These are phyloP conservation scores for Myrica gale DNA, from an alignment of 306 rosid species.

Conservation along the genomic window DNA sequence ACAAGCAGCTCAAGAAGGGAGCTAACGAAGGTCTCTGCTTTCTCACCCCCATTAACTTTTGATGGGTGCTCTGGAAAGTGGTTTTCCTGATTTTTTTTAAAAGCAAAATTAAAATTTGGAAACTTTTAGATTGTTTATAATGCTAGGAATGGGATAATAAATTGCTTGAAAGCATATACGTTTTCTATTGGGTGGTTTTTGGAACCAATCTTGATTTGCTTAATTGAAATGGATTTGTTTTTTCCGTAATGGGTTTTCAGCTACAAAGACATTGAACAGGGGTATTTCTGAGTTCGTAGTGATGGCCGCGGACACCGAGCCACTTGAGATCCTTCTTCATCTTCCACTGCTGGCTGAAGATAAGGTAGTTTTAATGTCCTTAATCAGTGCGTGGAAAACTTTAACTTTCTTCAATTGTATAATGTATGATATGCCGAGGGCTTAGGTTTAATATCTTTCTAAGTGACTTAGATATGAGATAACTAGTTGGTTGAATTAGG, in stretches of 20 bases:
- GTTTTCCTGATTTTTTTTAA: background rate
- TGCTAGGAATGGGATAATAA: background rate
- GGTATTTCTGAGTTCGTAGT: conserved; percentile 88
- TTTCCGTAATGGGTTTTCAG: conserved; percentile 33
- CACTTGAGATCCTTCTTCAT: conserved; percentile 88
- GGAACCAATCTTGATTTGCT: background rate
- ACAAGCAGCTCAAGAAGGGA: conserved; percentile 91
- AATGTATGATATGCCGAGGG: background rate
- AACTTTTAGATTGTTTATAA: background rate
- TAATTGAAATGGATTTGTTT: background rate
- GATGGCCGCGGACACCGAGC: conserved; percentile 88
- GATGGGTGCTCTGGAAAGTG: background rate
- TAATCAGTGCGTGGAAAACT: background rate
- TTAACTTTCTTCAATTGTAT: background rate
- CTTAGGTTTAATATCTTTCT: background rate
- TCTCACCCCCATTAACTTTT: background rate
- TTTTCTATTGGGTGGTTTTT: background rate
- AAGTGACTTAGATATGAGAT: too few relatives aligned
- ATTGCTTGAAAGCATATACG: background rate
- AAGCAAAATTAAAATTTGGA: background rate
- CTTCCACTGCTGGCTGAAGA: conserved; percentile 89
- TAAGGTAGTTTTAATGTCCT: conserved; percentile 44
- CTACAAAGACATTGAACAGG: conserved; percentile 84
- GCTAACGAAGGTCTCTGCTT: conserved; percentile 73
- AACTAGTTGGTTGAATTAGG: background rate